These are phyloP conservation scores for Botrytis cinerea DNA, from an alignment of 2,329 filamentous ascomycete genomes.

Conservation along the genomic window DNA sequence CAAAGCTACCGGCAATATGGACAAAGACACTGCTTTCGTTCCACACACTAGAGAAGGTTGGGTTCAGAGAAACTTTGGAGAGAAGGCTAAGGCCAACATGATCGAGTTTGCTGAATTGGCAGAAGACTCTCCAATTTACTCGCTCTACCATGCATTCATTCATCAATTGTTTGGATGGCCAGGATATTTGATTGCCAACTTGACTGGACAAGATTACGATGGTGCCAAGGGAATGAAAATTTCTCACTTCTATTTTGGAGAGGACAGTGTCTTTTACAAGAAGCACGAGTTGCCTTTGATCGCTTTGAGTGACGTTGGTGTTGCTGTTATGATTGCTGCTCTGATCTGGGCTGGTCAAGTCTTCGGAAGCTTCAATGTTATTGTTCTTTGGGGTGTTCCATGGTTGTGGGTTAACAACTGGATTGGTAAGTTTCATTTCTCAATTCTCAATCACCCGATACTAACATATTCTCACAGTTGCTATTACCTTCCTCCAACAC, in stretches of 20 bases:
- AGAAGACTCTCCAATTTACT: constrained; percentile 63
- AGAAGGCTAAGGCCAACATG: constrained; percentile 37
- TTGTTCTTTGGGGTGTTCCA: constrained; percentile 62
- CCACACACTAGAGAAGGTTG: constrained; percentile 48
- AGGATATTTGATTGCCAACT: constrained; percentile 62
- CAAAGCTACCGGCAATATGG: constrained; percentile 66
- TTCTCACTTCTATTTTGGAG: constrained; percentile 57
- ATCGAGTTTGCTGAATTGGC: constrained; percentile 54
- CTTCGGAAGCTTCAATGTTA: constrained; percentile 58
- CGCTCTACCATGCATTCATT: constrained; percentile 54
- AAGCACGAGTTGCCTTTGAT: constrained; percentile 58
- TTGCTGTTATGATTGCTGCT: constrained; percentile 52
- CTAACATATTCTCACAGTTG: constrained; percentile 50
- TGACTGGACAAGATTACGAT: constrained; percentile 41
- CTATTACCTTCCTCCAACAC: constrained; percentile 76
- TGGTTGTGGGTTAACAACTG: constrained; percentile 73
- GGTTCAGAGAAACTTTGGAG: constrained; percentile 38
- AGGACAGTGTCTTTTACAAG: constrained; percentile 61
- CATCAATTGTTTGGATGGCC: constrained; percentile 69
- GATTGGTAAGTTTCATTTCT: constrained; percentile 52
- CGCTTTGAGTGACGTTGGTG: constrained; percentile 60
- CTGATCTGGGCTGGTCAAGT: constrained; percentile 55
- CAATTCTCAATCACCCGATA: constrained; percentile 19
- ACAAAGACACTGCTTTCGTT: constrained; percentile 67
- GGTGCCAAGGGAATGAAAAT: constrained; percentile 38